Conservation (phyloP, 345 rosid species). For the Lumnitzera littorea region DNA sequence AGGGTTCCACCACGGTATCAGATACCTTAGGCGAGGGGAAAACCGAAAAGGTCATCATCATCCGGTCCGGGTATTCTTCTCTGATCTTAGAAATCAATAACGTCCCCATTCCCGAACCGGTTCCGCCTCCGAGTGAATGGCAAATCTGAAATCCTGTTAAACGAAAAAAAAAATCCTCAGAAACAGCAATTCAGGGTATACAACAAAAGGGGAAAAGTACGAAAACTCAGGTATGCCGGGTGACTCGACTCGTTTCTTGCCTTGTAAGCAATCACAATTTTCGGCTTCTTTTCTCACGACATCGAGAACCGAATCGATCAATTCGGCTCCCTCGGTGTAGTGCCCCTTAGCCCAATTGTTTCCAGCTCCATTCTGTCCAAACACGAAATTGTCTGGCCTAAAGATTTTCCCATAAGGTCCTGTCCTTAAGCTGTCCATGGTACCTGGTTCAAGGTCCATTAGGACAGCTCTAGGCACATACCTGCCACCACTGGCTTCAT, state of each 20-base stretch:
- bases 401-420: constrained; percentile 48
- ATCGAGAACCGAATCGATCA: constrained; percentile 54
- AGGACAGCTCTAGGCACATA: constrained; percentile 52
- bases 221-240: too few species aligned
- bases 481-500: constrained; percentile 49
- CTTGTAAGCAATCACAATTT: constrained; percentile 63
- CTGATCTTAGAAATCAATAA: constrained; percentile 52
- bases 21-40: constrained; percentile 61
- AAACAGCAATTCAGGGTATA: too few species aligned
- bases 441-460: constrained; percentile 57
- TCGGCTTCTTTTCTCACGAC: constrained; percentile 54
- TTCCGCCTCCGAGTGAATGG: constrained; percentile 58
- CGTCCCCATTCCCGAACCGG: constrained; percentile 63
- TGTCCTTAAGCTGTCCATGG: constrained; percentile 51
- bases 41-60: constrained; percentile 57
- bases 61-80: constrained; percentile 53
- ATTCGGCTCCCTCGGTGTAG: constrained; percentile 57
- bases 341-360: constrained; percentile 67
- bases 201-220: too few species aligned
- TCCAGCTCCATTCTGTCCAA: constrained; percentile 58
- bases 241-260: constrained; percentile 7
- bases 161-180: not conserved
- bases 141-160: constrained; percentile 48
- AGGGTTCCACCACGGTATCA: constrained; percentile 59
- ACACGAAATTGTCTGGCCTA: constrained; percentile 62